Conservation (phyloP, 2,329 filamentous ascomycete species). For the Colletotrichum tofieldiae region DNA sequence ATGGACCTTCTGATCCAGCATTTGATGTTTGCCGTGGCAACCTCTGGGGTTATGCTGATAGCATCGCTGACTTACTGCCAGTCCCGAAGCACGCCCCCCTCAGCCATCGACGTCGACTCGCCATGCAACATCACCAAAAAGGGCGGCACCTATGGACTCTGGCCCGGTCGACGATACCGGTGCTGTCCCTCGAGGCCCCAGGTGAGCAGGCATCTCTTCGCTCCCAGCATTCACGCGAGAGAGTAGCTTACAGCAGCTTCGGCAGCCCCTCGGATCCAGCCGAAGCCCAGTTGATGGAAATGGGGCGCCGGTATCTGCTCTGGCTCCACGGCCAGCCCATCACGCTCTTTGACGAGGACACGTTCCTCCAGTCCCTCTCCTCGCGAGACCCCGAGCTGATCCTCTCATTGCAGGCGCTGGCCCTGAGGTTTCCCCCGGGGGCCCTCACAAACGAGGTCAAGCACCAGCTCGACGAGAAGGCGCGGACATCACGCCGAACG, state of each 20-base stretch:
- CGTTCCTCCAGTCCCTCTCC: slow-evolving; percentile 57
- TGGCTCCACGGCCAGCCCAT: slow-evolving; percentile 67
- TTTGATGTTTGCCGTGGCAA: background rate
- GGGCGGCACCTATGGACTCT: background rate
- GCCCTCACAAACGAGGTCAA: background rate
- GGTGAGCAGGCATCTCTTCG: background rate
- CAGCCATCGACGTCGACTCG: background rate
- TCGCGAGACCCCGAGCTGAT: slow-evolving; percentile 55
- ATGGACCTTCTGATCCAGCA: slow-evolving; percentile 31
- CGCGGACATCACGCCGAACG: slow-evolving; percentile 42
- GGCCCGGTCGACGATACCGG: background rate
- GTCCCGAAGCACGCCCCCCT: background rate
- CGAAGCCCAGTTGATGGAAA: slow-evolving; percentile 4
- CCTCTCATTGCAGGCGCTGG: slow-evolving; percentile 56
- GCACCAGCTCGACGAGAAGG: slow-evolving; percentile 2
- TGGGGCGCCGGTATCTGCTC: slow-evolving; percentile 54
- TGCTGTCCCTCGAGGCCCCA: background rate
- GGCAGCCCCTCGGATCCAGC: background rate
- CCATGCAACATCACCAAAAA: background rate
- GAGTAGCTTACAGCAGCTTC: background rate
- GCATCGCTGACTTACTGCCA: background rate
- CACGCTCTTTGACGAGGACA: slow-evolving; percentile 59
- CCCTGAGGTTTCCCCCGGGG: slow-evolving; percentile 56
- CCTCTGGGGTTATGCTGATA: background rate
- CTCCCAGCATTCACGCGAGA: background rate